Base-by-base conservation (phyloP, 352 stramenopile species). In the Globisporangium alternatum region DNA sequence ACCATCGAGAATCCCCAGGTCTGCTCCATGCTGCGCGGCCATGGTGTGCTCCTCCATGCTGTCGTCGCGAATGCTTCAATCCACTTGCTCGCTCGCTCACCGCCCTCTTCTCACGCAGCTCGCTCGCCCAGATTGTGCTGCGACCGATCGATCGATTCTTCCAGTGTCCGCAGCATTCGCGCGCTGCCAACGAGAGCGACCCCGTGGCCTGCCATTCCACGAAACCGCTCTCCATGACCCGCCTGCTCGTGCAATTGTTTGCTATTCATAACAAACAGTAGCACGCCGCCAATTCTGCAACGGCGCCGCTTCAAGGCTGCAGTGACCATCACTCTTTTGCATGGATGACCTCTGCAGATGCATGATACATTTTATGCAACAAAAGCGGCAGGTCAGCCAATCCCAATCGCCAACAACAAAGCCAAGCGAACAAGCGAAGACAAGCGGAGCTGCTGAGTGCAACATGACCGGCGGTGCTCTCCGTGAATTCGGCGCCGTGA, bases 401-500 rank as follows among this genome's bases (percentile, higher is more conserved):
- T 51, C 47, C 13, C n/a, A 35, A 37, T 35, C 49, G 17, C 12
- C 25, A 41, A 31, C 17, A 56, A 49, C 45, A 52, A 30, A 21
- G 19, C 45, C 21, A 52, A 52, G 45, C 19, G 5, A 52, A 5
- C 52, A 30, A 56, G 51, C 9, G 15, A 35, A 17, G 13, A 28
- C 25, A 28, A 28, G 25, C 25, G 25, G 2, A 41, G 31, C 3
- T 10, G 31, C 3, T 37, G 5, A 37, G 35, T 9, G 12, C 35
- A 41, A 41, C 35, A 71, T 68, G 60, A 52, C 54, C 56, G 13
- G 17, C 17, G 70, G 45, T 9, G 71, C 55, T 55, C 49, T 81
- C 52, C 69, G 64, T 3, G 83, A 93, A 28, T 37, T 80, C 56
- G 71, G 69, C 49, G 56, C 79, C 17, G 77, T 89, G 65, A 31